Conservation (phyloP, 1,284 basidiomycete genomes). For the Fomitopsis betulina region DNA sequence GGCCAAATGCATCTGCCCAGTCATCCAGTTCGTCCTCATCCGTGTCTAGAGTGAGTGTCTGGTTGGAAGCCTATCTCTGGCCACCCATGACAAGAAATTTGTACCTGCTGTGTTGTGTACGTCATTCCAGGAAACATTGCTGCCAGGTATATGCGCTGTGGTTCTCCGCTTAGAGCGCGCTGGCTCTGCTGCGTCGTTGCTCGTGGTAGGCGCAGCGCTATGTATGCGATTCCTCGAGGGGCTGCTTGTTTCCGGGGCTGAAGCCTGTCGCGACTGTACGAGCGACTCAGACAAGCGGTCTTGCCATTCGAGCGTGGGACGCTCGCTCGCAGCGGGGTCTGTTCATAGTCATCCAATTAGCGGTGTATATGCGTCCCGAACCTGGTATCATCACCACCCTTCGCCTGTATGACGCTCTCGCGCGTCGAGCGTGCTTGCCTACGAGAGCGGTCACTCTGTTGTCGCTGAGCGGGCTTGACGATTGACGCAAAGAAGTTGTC, state of each 20-base stretch:
- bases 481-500: constrained; percentile 74
- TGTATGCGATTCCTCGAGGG: not conserved
- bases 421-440: constrained; percentile 70
- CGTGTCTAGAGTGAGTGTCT: not conserved
- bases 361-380: not conserved
- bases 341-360: not conserved
- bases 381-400: constrained; percentile 37
- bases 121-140: constrained; percentile 5
- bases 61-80: too few species aligned
- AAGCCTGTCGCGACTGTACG: not conserved
- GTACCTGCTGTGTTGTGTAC: constrained; percentile 5
- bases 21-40: constrained; percentile 36
- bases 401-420: constrained; percentile 64
- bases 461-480: constrained; percentile 50
- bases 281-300: constrained; percentile 55
- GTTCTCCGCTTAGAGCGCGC: not conserved
- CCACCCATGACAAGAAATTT: not conserved
- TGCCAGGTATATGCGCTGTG: not conserved
- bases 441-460: constrained; percentile 52
- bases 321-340: constrained; percentile 54
- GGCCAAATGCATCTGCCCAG: constrained; percentile 61
- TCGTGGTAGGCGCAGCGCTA: not conserved
- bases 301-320: constrained; percentile 72
- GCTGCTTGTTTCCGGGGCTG: not conserved
- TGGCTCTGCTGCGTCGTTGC: not conserved